Evolutionary conservation across 345 rosid genomes (phyloP).

Genomic region (Toxicodendron radicans): DNA sequence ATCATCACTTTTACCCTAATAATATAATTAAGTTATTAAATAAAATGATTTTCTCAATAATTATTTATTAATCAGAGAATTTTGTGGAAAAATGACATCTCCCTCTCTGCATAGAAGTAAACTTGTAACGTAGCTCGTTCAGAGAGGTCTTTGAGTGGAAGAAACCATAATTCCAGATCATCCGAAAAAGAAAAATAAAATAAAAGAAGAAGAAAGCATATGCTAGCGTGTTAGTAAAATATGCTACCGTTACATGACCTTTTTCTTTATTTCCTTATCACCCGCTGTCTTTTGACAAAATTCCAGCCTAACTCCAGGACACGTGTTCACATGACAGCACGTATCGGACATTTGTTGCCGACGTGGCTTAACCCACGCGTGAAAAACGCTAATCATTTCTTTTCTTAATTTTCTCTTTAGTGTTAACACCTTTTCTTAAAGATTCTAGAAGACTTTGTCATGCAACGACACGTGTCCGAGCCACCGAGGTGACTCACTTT

Average conservation of each 20-base stretch:
- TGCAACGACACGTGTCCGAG: constrained; percentile 30
- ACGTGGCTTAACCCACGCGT: constrained; percentile 28
- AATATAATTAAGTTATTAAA: too few relatives aligned
- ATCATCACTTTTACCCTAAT: too few relatives aligned
- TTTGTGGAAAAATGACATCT: too few relatives aligned
- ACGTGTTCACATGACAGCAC: constrained; percentile 25
- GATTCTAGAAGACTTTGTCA: constrained; percentile 16
- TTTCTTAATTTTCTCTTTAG: neutral
- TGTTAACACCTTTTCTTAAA: neutral
- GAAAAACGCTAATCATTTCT: constrained; percentile 23
- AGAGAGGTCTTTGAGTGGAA: constrained; percentile 48
- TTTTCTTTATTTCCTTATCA: neutral
- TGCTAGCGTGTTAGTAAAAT: constrained; percentile 23
- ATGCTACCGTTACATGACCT: neutral
- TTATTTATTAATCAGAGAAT: too few relatives aligned
- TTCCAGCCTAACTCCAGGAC: constrained; percentile 39
- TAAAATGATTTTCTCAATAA: too few relatives aligned
- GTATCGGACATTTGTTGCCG: constrained; percentile 17
- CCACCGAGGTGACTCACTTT: constrained; percentile 19
- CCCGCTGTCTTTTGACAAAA: constrained; percentile 17
- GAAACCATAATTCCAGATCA: constrained; percentile 40
- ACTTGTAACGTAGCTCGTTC: neutral
- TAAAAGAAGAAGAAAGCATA: too few relatives aligned
- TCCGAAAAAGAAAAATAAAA: neutral
- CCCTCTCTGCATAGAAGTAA: constrained; percentile 14